Conservation (phyloP, 2,329 filamentous ascomycete genomes). For the Leptosphaerulina australis region DNA sequence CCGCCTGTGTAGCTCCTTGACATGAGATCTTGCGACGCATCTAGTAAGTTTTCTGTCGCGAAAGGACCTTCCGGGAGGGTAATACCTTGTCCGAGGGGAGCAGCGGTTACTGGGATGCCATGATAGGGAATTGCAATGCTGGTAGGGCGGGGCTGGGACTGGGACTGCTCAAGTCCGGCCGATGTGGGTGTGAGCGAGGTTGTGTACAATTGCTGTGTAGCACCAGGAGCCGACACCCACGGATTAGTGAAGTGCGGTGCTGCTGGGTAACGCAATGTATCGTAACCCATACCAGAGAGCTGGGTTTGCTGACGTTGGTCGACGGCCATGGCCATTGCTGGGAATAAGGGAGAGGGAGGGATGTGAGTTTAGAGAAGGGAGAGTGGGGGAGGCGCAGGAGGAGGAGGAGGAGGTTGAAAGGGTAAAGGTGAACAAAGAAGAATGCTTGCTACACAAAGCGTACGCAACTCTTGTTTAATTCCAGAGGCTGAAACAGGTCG, state of each 20-base stretch:
- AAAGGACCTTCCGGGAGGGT: conserved; percentile 67
- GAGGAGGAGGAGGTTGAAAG: no score
- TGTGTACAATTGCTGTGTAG: conserved; percentile 67
- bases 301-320: conserved; percentile 76
- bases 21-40: conserved; percentile 75
- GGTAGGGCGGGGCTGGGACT: conserved; percentile 62
- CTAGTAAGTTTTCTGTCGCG: conserved; percentile 71
- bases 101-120: conserved; percentile 73
- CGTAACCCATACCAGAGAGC: conserved; percentile 77
- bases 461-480: conserved; percentile 28
- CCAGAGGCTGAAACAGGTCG: conserved; percentile 44
- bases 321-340: conserved; percentile 91
- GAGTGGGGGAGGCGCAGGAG: no score
- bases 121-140: conserved; percentile 74
- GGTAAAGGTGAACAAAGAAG: conserved; percentile 32
- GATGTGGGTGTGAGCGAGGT: conserved; percentile 64
- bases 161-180: conserved; percentile 53
- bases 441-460: conserved; percentile 36
- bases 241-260: conserved; percentile 85
- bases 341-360: conserved; percentile 17
- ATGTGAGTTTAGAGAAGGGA: conserved; percentile 8
- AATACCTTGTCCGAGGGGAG: conserved; percentile 73
- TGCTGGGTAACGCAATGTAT: conserved; percentile 73
- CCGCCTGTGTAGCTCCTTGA: conserved; percentile 72
- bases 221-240: conserved; percentile 71